Evolutionary conservation across 1,284 basidiomycete genomes (phyloP).

Genomic region (Athelia psychrophila): DNA sequence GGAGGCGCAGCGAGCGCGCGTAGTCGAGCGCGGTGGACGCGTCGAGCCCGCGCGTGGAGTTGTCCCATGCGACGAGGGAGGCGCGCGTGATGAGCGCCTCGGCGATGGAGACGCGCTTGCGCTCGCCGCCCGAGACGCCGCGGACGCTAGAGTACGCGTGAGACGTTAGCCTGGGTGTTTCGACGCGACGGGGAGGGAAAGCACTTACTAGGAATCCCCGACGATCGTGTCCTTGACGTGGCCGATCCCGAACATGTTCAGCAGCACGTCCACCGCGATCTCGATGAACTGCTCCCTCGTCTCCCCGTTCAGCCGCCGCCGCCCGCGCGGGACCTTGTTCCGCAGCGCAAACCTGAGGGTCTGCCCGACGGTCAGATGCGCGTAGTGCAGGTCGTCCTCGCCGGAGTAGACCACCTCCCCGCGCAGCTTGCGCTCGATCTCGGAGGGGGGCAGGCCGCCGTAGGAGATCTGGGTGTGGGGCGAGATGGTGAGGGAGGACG

Average conservation of each 20-base stretch:
- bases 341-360: not conserved
- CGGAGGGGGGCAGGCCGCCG: not conserved
- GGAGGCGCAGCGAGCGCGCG: not conserved
- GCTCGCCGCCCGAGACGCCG: not conserved
- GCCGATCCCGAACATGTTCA: not conserved
- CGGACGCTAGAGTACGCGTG: too few species aligned
- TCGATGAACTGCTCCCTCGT: not conserved
- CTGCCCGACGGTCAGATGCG: not conserved
- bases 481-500: not conserved
- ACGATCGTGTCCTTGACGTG: not conserved
- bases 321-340: not conserved
- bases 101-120: not conserved
- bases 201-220: constrained; percentile 13
- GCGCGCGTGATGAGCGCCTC: not conserved
- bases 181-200: not conserved
- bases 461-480: not conserved
- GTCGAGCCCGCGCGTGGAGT: not conserved
- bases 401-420: not conserved
- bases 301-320: not conserved
- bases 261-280: not conserved
- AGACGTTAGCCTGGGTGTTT: too few species aligned
- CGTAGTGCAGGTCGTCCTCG: not conserved
- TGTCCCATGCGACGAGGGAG: not conserved
- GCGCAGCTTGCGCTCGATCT: not conserved
- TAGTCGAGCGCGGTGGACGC: not conserved